Percentiles rank a stretch among this genome's conserved stretches.
These are phyloP conservation scores for Colletotrichum paranaense DNA, from an alignment of 2,329 filamentous ascomycete species.

Conservation along the genomic window DNA sequence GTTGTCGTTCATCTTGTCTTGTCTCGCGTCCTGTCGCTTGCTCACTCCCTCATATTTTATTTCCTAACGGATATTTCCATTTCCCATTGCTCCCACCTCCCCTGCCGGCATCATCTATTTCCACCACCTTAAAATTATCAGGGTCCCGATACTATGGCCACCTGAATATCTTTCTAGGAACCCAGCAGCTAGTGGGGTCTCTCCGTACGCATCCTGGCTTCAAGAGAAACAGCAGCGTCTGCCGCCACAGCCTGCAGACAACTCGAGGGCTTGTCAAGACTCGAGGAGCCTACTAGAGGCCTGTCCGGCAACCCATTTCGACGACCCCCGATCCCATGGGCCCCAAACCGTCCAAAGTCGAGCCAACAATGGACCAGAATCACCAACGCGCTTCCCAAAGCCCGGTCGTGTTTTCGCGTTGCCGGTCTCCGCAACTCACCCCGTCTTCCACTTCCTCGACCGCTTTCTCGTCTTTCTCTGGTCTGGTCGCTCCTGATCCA, in stretches of 20 bases:
- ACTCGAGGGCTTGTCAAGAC: background rate
- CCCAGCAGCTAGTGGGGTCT: slow-evolving; percentile 26
- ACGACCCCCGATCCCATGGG: background rate
- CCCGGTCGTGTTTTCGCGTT: slow-evolving; percentile 9
- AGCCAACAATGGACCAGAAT: slow-evolving; percentile 29
- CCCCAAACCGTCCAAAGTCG: slow-evolving; percentile 7
- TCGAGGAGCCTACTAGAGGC: background rate
- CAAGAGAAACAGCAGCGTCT: slow-evolving; percentile 5
- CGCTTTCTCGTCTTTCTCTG: slow-evolving; percentile 8
- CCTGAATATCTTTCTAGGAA: slow-evolving; percentile 34
- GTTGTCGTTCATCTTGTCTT: slow-evolving; percentile 10
- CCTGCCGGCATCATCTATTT: slow-evolving; percentile 33
- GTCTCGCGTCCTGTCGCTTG: slow-evolving; percentile 15
- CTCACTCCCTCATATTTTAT: background rate
- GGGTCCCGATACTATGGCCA: slow-evolving; percentile 34
- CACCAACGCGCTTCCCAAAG: slow-evolving; percentile 13
- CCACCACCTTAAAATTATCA: slow-evolving; percentile 34
- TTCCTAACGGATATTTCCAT: slow-evolving; percentile 16
- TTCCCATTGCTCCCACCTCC: slow-evolving; percentile 13
- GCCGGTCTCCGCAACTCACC: slow-evolving; percentile 22
- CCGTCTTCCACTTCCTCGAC: slow-evolving; percentile 13
- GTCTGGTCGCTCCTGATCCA: background rate
- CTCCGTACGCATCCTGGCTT: slow-evolving; percentile 15
- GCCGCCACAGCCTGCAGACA: background rate
- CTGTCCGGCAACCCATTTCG: slow-evolving; percentile 20